Evolutionary conservation across 768 basidiomycete genomes (phyloP).

Genomic region (Royoungia palumana): DNA sequence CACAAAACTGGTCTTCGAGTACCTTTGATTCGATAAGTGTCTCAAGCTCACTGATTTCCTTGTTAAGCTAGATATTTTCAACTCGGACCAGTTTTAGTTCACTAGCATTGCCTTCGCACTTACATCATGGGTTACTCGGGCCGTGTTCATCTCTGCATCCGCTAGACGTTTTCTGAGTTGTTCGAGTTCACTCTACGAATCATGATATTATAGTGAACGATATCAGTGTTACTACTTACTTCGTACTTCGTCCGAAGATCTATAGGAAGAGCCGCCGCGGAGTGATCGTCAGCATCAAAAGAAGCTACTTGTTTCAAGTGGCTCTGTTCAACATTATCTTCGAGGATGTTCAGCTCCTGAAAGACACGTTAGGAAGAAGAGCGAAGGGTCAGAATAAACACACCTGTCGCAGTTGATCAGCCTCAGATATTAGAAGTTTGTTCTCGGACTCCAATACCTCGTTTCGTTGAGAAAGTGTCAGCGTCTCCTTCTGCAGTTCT

Average conservation of each 20-base stretch:
- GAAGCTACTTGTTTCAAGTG: constrained; percentile 50
- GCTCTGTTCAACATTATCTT: constrained; percentile 68
- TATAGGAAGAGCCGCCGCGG: constrained; percentile 9
- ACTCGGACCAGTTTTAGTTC: neutral
- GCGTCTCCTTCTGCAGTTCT: constrained; percentile 81
- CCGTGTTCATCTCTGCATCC: constrained; percentile 74
- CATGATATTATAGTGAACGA: neutral
- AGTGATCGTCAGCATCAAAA: constrained; percentile 21
- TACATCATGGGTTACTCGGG: constrained; percentile 66
- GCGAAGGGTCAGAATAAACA: neutral
- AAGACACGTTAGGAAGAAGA: neutral
- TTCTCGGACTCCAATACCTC: constrained; percentile 79
- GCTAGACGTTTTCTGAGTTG: constrained; percentile 65
- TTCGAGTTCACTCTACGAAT: constrained; percentile 57
- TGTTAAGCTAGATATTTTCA: constrained; percentile 59
- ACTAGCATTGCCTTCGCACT: constrained; percentile 23
- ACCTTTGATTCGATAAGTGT: constrained; percentile 93
- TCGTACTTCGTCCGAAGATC: constrained; percentile 52
- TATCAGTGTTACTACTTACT: constrained; percentile 32
- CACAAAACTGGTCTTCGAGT: constrained; percentile 3
- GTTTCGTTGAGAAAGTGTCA: constrained; percentile 55
- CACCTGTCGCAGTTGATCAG: constrained; percentile 72
- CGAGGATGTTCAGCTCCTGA: constrained; percentile 73
- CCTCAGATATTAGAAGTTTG: constrained; percentile 50
- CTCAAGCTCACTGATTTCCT: constrained; percentile 91